These are phyloP conservation scores for Mycena albidolilacea DNA, from an alignment of 768 basidiomycete species.

Conservation along the genomic window DNA sequence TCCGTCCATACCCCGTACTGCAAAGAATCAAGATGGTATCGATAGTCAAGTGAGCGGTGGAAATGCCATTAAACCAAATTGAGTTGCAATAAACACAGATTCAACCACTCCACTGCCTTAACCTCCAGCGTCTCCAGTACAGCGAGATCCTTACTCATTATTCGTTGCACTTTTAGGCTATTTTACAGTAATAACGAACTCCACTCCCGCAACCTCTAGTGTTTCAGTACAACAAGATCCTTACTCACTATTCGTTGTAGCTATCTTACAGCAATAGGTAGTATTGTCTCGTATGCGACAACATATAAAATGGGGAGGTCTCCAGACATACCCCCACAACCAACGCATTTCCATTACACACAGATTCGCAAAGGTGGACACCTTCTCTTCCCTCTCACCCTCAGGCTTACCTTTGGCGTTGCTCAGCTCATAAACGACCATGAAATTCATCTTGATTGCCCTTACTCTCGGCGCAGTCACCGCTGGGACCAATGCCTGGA, in stretches of 20 bases:
- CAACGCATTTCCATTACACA: background rate
- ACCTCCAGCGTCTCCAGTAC: background rate
- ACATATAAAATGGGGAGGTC: slow-evolving; percentile 1
- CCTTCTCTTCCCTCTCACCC: background rate
- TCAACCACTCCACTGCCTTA: background rate
- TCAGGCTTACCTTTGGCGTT: background rate
- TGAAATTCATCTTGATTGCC: background rate
- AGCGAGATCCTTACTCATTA: background rate
- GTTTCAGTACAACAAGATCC: too few relatives aligned
- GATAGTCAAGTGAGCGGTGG: background rate
- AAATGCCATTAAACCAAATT: background rate
- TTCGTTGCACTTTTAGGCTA: background rate
- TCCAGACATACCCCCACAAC: background rate
- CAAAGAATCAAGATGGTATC: background rate
- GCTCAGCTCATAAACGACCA: background rate
- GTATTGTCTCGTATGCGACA: background rate
- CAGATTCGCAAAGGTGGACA: background rate
- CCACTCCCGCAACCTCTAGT: too few relatives aligned
- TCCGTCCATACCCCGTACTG: background rate
- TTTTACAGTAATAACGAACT: too few relatives aligned
- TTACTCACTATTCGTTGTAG: too few relatives aligned
- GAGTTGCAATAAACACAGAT: background rate
- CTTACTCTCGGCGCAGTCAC: background rate
- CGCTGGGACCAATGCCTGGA: background rate
- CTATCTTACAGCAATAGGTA: background rate